These are phyloP conservation scores for Tolypocladium guangdongense DNA, from an alignment of 2,329 filamentous ascomycete species.

Conservation along the genomic window DNA sequence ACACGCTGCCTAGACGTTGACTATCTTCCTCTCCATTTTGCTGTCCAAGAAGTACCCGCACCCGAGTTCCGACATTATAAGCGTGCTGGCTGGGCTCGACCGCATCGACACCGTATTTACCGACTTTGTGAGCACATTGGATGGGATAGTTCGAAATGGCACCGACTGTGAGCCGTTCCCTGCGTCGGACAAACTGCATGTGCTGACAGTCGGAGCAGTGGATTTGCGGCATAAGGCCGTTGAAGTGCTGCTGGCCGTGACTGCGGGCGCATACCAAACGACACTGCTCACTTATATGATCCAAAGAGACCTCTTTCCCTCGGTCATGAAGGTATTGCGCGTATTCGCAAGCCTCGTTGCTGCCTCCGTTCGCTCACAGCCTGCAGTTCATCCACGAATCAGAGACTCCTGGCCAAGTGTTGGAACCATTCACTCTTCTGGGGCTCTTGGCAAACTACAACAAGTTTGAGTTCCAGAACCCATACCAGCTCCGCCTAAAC, in stretches of 20 bases:
- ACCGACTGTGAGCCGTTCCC: slow-evolving; percentile 45
- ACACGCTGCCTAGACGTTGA: slow-evolving; percentile 58
- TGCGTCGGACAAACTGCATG: neutral
- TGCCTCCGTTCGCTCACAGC: slow-evolving; percentile 1
- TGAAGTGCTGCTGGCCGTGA: slow-evolving; percentile 69
- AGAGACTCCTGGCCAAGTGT: slow-evolving; percentile 49
- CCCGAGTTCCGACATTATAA: slow-evolving; percentile 89
- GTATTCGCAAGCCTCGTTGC: neutral
- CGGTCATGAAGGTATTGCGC: slow-evolving; percentile 70
- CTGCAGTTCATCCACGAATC: slow-evolving; percentile 69
- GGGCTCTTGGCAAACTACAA: slow-evolving; percentile 94
- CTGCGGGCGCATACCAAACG: slow-evolving; percentile 91
- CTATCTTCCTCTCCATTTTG: slow-evolving; percentile 72
- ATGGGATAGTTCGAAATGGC: slow-evolving; percentile 71
- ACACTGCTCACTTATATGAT: slow-evolving; percentile 91
- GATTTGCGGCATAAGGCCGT: slow-evolving; percentile 70
- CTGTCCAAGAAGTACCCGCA: slow-evolving; percentile 89
- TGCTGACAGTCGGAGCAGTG: slow-evolving; percentile 37
- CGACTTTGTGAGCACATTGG: slow-evolving; percentile 75
- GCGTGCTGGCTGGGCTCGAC: slow-evolving; percentile 78
- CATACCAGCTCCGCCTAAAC: slow-evolving; percentile 81
- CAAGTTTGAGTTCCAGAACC: slow-evolving; percentile 98
- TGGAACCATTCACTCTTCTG: slow-evolving; percentile 71
- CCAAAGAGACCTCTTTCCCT: slow-evolving; percentile 85
- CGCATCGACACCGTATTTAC: slow-evolving; percentile 78